phyloP scores from a whole-genome alignment of 1,284 basidiomycete species.

The Heterobasidion occidentale region DNA sequence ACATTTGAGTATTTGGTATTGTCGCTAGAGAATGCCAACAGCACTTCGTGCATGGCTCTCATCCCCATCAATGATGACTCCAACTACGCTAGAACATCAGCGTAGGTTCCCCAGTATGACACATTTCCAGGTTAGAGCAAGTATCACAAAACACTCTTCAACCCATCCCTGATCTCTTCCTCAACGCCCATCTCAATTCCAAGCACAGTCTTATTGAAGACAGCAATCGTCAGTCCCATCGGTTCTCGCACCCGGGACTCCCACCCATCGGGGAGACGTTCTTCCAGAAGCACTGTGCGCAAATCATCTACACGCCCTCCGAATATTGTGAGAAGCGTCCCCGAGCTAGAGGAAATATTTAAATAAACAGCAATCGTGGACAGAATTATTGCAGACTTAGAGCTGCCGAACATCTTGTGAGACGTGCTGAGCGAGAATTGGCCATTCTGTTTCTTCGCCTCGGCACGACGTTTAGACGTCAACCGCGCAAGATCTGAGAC shows the following conservation, averaged over 20 bases:
- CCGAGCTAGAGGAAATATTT: constrained; percentile 30
- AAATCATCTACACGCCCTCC: constrained; percentile 55
- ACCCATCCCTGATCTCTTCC: constrained; percentile 12
- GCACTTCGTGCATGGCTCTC: no score
- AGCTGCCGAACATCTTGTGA: constrained; percentile 57
- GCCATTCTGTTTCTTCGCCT: constrained; percentile 44
- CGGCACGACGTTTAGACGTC: constrained; percentile 47
- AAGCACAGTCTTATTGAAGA: constrained; percentile 49
- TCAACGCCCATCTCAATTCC: constrained; percentile 41
- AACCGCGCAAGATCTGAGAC: constrained; percentile 49
- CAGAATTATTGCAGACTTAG: constrained; percentile 41
- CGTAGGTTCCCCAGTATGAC: neutral
- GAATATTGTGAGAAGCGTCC: constrained; percentile 54
- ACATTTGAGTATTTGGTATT: no score
- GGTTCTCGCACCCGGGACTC: constrained; percentile 47
- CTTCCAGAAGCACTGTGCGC: constrained; percentile 47
- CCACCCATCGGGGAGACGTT: constrained; percentile 63
- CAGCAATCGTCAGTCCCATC: constrained; percentile 49
- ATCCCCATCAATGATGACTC: no score
- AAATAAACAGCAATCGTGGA: neutral
- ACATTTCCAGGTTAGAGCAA: neutral
- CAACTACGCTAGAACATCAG: no score
- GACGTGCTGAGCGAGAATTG: constrained; percentile 38
- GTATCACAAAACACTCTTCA: neutral
- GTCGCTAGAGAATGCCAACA: no score